Evolutionary conservation across 2,329 filamentous ascomycete genomes (phyloP).

Genomic region (Chaetomium sp.): DNA sequence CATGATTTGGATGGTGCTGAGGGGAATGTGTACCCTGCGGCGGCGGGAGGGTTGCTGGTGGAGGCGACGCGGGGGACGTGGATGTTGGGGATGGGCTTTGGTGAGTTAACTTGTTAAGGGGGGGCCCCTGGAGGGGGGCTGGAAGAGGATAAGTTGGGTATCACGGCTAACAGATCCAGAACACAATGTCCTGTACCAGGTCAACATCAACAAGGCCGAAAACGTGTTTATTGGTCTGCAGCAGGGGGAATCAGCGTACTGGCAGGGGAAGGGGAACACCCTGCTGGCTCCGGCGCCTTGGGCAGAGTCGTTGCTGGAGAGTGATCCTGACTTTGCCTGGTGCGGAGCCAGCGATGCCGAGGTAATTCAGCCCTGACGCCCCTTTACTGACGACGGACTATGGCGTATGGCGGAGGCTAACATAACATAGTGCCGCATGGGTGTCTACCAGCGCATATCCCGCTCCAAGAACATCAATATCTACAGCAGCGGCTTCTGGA

Average conservation of each 20-base stretch:
- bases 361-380: background rate
- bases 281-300: background rate
- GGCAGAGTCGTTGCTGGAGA: background rate
- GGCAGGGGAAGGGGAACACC: conserved; percentile 1
- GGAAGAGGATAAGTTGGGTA: background rate
- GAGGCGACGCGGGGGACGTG: background rate
- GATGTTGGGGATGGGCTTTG: conserved; percentile 6
- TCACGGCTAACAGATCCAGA: background rate
- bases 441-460: background rate
- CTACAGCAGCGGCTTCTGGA: conserved; percentile 7
- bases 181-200: conserved; percentile 1
- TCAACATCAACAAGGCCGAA: conserved; percentile 9
- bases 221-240: conserved; percentile 3
- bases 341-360: background rate
- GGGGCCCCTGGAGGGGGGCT: too few species aligned
- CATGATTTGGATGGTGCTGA: background rate
- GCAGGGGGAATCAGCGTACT: conserved; percentile 3
- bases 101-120: background rate
- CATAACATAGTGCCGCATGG: background rate
- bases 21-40: background rate
- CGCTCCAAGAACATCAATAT: background rate
- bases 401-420: too few species aligned
- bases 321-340: background rate
- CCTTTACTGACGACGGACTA: too few species aligned
- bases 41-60: background rate